Base-by-base conservation (phyloP, 225 moss, liverwort and hornwort genomes). In the Polytrichum formosum region DNA sequence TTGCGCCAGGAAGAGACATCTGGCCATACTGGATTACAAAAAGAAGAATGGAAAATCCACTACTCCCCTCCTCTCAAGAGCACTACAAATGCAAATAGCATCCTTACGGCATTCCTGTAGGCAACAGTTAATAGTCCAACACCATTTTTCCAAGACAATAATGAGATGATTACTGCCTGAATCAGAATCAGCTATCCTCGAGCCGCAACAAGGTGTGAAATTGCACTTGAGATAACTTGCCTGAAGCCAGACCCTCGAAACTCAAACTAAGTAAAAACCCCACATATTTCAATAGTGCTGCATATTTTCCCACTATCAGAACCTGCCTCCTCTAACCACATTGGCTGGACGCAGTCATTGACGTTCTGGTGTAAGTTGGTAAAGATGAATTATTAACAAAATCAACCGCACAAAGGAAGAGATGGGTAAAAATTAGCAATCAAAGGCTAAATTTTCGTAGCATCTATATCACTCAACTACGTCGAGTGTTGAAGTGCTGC, bases 1-100 rank as follows among this genome's bases (percentile, higher is more conserved):
- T 28, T 61, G 78, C 72, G 72, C 72, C 82, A 53, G 72, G 64
- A 74, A 64, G 62, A 71, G 68, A 35, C 65, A 29, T 73, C 65
- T 72, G 72, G 73, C 59, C 69, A 70, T 63, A 62, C 69, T 76
- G 25, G 65, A 77, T 46, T 6, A 0, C 16, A 13, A 46, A 46
- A 46, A 2, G 4, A 13, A 37, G 1, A 46, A 46, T 46, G 46
- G 37, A 46, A 46, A 46, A 26, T 64, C 28, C n/a, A 18, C 23
- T 66, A 30, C n/a, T 18, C 66, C 26, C 65, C 31, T 29, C 31
- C n/a, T 9, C 58, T 58, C 58, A 58, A 58, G 58, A 58, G 23
- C n/a, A 58, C 23, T 20, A 20, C 23, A 58, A 20, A 58, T 19
- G 19, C 22, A 19, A 7, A 20, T 20, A 58, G n/a, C 20, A 20